Percentiles rank a stretch among this genome's conserved stretches.
These are phyloP conservation scores for Fusarium zealandicum DNA, from an alignment of 2,329 filamentous ascomycete species.

Conservation along the genomic window DNA sequence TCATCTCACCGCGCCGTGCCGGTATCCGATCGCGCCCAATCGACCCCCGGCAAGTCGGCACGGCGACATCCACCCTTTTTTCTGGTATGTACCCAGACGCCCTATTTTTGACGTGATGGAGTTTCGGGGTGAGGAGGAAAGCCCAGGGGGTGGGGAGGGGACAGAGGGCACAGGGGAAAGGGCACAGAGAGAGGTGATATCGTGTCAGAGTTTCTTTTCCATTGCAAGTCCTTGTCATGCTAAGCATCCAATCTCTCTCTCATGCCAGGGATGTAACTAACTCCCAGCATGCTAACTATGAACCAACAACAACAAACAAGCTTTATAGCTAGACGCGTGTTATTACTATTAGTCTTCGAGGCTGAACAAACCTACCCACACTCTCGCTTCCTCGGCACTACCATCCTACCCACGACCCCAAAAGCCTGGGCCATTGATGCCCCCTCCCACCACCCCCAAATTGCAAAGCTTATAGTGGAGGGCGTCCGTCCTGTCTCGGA, in stretches of 20 bases:
- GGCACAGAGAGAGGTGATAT: background rate
- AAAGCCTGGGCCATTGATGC: background rate
- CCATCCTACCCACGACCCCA: constrained; percentile 11
- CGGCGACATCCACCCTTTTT: constrained; percentile 36
- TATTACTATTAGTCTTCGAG: background rate
- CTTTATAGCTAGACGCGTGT: background rate
- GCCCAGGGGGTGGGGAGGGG: too few relatives aligned
- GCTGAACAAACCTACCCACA: constrained; percentile 5
- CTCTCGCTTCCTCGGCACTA: constrained; percentile 31
- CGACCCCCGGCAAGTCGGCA: constrained; percentile 42
- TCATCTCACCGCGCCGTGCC: constrained; percentile 43
- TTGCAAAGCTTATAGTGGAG: constrained; percentile 26
- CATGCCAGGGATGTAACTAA: too few relatives aligned
- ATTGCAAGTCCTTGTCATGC: too few relatives aligned
- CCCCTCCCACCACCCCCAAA: background rate
- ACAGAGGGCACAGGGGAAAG: background rate
- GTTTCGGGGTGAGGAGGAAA: too few relatives aligned
- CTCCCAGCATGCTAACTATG: too few relatives aligned
- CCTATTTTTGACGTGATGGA: constrained; percentile 27
- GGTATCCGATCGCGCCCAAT: constrained; percentile 43
- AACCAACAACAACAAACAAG: too few relatives aligned
- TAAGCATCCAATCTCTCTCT: too few relatives aligned
- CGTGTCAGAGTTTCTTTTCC: too few relatives aligned
- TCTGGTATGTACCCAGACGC: constrained; percentile 24
- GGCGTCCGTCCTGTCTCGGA: constrained; percentile 38